Conservation (phyloP, 2,329 filamentous ascomycete species). For the Fusarium lateritium region DNA sequence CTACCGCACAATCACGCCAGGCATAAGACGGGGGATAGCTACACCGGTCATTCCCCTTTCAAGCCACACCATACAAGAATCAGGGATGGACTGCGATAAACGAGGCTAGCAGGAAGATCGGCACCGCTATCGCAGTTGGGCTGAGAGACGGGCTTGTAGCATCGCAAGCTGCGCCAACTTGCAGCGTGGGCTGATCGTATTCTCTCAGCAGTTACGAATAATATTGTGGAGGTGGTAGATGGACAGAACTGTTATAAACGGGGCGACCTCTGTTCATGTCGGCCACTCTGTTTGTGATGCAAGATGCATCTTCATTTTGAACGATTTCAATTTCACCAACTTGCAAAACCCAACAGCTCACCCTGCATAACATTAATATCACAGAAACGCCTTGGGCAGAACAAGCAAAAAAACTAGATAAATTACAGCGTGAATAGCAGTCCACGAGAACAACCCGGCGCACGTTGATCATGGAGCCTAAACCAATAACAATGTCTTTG, state of each 20-base stretch:
- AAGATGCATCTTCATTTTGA: no score
- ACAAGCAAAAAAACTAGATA: neutral
- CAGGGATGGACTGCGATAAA: neutral
- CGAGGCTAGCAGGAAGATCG: constrained; percentile 1
- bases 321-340: no score
- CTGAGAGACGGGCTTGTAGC: constrained; percentile 1
- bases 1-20: neutral
- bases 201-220: constrained; percentile 11
- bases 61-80: neutral
- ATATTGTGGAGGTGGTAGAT: constrained; percentile 7
- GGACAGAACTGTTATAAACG: no score
- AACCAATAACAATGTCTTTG: constrained; percentile 4
- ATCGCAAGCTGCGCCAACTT: constrained; percentile 9
- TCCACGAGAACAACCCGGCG: neutral
- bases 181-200: neutral
- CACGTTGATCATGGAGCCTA: neutral
- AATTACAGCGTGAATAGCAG: constrained; percentile 1
- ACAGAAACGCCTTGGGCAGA: neutral
- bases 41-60: constrained; percentile 3
- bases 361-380: neutral
- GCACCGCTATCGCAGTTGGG: constrained; percentile 15
- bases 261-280: no score
- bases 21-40: constrained; percentile 15
- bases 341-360: no score
- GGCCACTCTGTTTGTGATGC: neutral